Evolutionary conservation across 2,329 filamentous ascomycete species (phyloP).

Genomic region (Trichoderma sp.): DNA sequence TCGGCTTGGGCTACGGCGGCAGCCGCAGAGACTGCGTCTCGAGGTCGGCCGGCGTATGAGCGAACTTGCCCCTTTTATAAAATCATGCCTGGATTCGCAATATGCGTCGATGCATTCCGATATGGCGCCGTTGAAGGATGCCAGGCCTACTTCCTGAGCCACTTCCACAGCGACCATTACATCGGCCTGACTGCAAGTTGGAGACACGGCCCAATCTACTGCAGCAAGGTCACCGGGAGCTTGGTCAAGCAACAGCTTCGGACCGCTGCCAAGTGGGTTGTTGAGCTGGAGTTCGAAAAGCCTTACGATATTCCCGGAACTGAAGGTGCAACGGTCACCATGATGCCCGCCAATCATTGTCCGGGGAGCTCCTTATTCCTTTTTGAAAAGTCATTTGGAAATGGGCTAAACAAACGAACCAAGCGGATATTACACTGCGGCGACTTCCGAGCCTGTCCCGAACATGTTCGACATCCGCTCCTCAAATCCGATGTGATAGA

Average conservation of each 20-base stretch:
- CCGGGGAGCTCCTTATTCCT: constrained; percentile 92
- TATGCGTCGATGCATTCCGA: constrained; percentile 93
- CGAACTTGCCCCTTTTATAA: constrained; percentile 98
- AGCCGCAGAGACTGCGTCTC: constrained; percentile 72
- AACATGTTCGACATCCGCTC: constrained; percentile 79
- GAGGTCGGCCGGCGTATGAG: constrained; percentile 83
- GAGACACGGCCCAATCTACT: constrained; percentile 94
- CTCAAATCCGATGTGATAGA: constrained; percentile 76
- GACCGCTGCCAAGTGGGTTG: constrained; percentile 82
- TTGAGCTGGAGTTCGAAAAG: constrained; percentile 82
- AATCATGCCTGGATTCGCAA: constrained; percentile 88
- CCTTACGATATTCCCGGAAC: constrained; percentile 78
- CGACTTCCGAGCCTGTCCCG: constrained; percentile 88
- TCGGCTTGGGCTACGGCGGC: constrained; percentile 87
- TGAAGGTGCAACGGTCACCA: constrained; percentile 81
- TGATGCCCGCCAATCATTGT: constrained; percentile 96
- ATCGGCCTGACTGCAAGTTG: constrained; percentile 85
- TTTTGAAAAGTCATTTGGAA: constrained; percentile 76
- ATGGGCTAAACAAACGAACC: constrained; percentile 58
- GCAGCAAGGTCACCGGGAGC: constrained; percentile 88
- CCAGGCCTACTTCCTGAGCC: constrained; percentile 92
- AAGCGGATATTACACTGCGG: constrained; percentile 93
- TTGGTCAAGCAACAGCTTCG: constrained; percentile 82
- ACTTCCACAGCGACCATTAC: constrained; percentile 98
- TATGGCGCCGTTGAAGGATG: constrained; percentile 93